Evolutionary conservation across 208 protist genomes (phyloP), one percentile per base, ranked within the genome.

Genomic region (Trypanosoma melophagium): DNA sequence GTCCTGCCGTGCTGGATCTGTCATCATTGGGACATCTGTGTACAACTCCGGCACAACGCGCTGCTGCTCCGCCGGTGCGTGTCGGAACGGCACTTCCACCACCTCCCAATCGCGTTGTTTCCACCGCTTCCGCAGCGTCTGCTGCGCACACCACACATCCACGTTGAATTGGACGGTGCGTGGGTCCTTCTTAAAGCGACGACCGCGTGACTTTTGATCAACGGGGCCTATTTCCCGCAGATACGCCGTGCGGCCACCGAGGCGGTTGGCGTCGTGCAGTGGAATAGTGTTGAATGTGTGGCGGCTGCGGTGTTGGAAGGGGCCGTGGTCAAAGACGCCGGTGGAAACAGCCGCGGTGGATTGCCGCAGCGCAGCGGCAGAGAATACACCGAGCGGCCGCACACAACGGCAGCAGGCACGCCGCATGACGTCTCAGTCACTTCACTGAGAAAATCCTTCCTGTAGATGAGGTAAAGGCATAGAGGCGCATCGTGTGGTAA

Each of bases 91-190:
- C 64, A 96, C 62, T 77, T 96, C 89, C 38, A 95, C 76, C 51
- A 96, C 87, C 19, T 92, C 83, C 85, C 87, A 96, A 62, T 96
- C 92, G 0, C 92, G 76, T 44, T 76, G 68, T 73, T 95, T 96
- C 92, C 92, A 96, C n/a, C 71, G 64, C 74, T 92, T 91, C 24
- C 92, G 86, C 65, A 94, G 73, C 35, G 89, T 86, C 64, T 94
- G 87, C 74, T 96, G 89, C 9, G 92, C 92, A n/a, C 71, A 71
- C 87, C 89, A 96, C 21, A 95, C 74, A 76, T 94, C 92, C 40
- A 96, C 89, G 74, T 95, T 96, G 62, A 83, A 95, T 75, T 94
- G 87, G 64, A 89, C 69, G 35, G 84, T 93, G 3, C 70, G 66
- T 0, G 60, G 70, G 54, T 96, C 86, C 35, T 83, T 81, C 79